Evolutionary conservation across 352 stramenopile species (phyloP), one percentile per base, ranked within the genome.

Genomic region (Phytophthora sojae): DNA sequence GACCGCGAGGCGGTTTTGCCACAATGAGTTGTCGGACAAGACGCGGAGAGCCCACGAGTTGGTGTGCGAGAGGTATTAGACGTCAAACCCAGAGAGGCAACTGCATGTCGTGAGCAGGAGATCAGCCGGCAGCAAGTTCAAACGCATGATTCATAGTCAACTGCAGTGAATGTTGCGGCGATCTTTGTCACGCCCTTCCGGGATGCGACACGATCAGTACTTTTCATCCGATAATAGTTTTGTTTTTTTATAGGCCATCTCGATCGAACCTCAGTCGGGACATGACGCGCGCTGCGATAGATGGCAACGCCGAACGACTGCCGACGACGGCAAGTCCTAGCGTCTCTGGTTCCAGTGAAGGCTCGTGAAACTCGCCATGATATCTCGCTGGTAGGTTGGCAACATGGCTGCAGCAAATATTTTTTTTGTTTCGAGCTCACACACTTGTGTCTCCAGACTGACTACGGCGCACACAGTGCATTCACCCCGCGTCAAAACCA

Each of bases 301-400:
- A 63, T 63, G 57, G 29, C 25, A 39, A 42, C 17, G 39, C 8
- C 39, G 25, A 32, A 55, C 14, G 42, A 42, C 21, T 50, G 37
- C 8, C 25, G 17, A 5, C 37, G 52, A 5, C 51, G 61, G 19
- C 61, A 49, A 56, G 39, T 68, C 49, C 52, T 68, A 62, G 61
- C 61, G n/a, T 62, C 61, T n/a, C 51, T 68, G 5, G 61, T 56
- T 26, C 61, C 51, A 3, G 52, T 19, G 15, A 57, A 68, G 54
- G 35, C 52, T 21, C 52, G 61, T 9, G 42, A 1, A 7, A 19
- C 9, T 19, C 3, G 15, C 4, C 17, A 30, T 50, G 61, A 62
- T 42, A 19, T 49, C 6, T 51, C 61, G 1, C 61, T 68, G 11
- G 61, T 68, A 61, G 15, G 61, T 61, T 55, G 15, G 35, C 17